Evolutionary conservation across 1,284 basidiomycete species (phyloP), one percentile per base, ranked within the genome.

Genomic region (Rhodotorula sp.): DNA sequence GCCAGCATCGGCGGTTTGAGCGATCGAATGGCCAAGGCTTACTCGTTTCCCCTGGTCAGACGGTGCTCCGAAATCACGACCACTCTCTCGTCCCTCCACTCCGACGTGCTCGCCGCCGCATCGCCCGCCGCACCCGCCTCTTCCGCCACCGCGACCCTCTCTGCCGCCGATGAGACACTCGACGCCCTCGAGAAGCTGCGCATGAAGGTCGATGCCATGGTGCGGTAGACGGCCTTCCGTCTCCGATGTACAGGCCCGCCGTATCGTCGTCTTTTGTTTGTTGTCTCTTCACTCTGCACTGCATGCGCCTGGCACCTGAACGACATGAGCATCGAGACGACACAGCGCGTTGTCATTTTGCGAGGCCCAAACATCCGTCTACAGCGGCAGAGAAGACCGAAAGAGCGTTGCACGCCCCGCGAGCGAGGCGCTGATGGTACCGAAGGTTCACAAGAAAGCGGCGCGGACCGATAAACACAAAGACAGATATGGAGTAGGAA

Each of bases 41-140:
- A 45, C 19, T 23, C 21, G 2, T 41, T 45, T 23, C 12, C 7
- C 5, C 21, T n/a, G 5, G 7, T 3, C 46, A 25, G 60, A 72
- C 67, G 34, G 50, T 72, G 71, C 60, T 56, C 55, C 44, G 61
- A 58, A 5, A 61, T 72, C 16, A 27, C 45, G 1, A 19, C 59
- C 7, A 65, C 66, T 0, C 66, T 72, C 41, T 17, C 66, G 1
- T 27, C 63, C 4, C 41, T 65, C 7, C 57, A 63, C 27, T 0
- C 45, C 10, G 23, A 66, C 16, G 34, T 65, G n/a, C 44, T 48
- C 53, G 14, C 48, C 48, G 50, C 59, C 54, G 27, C 49, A 0
- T 17, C 41, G 23, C 25, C 59, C 25, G 5, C 27, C 10, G 52
- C 23, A 19, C 7, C 41, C 54, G 25, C 50, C 7, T 60, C 44